phyloP scores from a whole-genome alignment of 805 yeast species.

The Yamadazyma insecticola region DNA sequence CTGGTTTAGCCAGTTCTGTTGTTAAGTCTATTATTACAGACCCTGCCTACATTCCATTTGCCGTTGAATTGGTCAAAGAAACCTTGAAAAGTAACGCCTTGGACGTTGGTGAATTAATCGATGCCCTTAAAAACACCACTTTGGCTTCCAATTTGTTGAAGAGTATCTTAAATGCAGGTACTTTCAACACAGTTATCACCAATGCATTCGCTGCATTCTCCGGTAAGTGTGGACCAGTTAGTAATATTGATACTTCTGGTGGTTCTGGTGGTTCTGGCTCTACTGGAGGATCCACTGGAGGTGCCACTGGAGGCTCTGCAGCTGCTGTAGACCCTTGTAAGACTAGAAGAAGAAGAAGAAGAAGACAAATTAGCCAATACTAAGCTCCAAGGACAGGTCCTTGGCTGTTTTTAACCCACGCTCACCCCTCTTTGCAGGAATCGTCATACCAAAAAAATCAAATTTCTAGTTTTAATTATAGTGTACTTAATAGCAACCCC shows the following conservation, averaged over 20 bases:
- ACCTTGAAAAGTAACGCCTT: conserved; percentile 27
- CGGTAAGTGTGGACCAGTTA: conserved; percentile 21
- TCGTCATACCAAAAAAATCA: neutral
- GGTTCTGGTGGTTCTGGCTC: conserved; percentile 9
- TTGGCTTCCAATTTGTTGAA: conserved; percentile 30
- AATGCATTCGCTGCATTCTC: conserved; percentile 37
- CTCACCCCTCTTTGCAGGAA: neutral
- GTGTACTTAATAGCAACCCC: no score
- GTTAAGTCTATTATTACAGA: conserved; percentile 37
- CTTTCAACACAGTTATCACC: conserved; percentile 28
- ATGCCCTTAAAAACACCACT: conserved; percentile 28
- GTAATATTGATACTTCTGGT: conserved; percentile 9
- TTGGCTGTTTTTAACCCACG: neutral
- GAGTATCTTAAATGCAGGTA: conserved; percentile 27
- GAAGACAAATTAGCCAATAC: conserved; percentile 15
- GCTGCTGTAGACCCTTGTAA: conserved; percentile 19
- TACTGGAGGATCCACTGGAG: conserved; percentile 4
- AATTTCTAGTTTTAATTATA: no score
- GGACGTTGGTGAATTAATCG: conserved; percentile 19
- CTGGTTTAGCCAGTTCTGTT: conserved; percentile 39
- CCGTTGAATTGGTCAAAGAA: conserved; percentile 27
- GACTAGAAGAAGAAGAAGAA: conserved; percentile 33
- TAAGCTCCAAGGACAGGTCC: conserved; percentile 2
- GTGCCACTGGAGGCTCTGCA: conserved; percentile 4
- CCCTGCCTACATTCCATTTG: conserved; percentile 30